Conservation (phyloP, 129 eudicot genomes). For the Gnaphalium uliginosum region DNA sequence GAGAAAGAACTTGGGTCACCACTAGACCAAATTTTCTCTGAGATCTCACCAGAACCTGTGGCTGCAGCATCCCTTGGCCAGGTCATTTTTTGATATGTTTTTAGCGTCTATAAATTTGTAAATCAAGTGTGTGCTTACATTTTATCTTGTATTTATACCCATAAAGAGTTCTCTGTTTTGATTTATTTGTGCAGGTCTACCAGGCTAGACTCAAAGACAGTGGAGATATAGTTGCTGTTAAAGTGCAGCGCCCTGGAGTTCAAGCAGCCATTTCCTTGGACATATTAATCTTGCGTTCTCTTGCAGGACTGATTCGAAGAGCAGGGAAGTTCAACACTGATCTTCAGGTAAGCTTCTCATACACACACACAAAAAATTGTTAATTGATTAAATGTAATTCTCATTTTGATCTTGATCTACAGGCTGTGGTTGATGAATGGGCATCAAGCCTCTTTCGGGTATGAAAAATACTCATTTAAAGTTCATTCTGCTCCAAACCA, state of each 20-base stretch:
- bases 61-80: constrained; percentile 99
- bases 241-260: constrained; percentile 97
- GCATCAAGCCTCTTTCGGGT: constrained; percentile 99
- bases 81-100: constrained; percentile 40
- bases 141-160: background rate
- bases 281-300: constrained; percentile 78
- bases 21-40: constrained; percentile 69
- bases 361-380: background rate
- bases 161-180: background rate
- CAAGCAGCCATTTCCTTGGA: constrained; percentile 97
- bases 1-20: constrained; percentile 86
- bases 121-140: background rate
- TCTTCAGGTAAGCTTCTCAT: constrained; percentile 65
- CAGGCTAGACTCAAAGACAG: constrained; percentile 70
- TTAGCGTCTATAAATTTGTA: background rate
- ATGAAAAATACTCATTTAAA: constrained; percentile 29
- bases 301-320: constrained; percentile 74
- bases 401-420: constrained; percentile 38
- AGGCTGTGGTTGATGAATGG: constrained; percentile 99
- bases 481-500: constrained; percentile 12
- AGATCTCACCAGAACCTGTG: constrained; percentile 88
- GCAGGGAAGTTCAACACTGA: constrained; percentile 89
- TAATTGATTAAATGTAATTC: constrained; percentile 4
- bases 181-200: constrained; percentile 59
- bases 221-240: constrained; percentile 87